These are phyloP conservation scores for Naganishia cerealis DNA, from an alignment of 1,284 basidiomycete species.

Conservation along the genomic window DNA sequence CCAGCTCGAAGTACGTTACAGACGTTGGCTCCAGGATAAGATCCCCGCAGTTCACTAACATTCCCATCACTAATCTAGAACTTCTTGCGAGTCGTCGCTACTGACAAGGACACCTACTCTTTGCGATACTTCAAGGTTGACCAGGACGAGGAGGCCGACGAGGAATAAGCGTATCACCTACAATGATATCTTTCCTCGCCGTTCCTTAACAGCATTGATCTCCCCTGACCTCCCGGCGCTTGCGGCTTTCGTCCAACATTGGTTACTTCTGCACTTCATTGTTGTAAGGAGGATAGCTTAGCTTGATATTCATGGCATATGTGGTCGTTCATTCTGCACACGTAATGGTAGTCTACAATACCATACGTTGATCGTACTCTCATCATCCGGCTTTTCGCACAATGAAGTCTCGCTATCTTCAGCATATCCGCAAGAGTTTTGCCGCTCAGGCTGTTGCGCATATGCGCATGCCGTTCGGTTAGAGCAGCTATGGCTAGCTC, in stretches of 20 bases:
- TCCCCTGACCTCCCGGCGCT: not conserved
- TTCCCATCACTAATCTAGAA: constrained; percentile 42
- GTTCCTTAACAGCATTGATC: constrained; percentile 15
- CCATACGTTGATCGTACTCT: not conserved
- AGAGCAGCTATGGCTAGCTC: no score
- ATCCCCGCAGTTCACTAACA: not conserved
- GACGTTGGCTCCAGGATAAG: not conserved
- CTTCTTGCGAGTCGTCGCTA: constrained; percentile 69
- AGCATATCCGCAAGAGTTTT: no score
- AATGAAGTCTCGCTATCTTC: no score
- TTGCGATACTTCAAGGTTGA: constrained; percentile 92
- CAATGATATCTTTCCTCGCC: not conserved
- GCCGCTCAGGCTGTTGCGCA: no score
- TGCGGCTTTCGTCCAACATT: constrained; percentile 14
- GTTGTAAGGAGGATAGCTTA: constrained; percentile 24
- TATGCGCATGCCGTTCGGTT: no score
- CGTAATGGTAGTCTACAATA: not conserved
- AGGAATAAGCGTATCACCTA: constrained; percentile 45
- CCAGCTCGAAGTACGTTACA: constrained; percentile 36
- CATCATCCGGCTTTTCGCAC: no score
- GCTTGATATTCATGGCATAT: constrained; percentile 16
- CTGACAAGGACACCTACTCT: constrained; percentile 83
- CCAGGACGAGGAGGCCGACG: constrained; percentile 62
- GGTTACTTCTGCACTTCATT: constrained; percentile 7
- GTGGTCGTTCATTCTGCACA: constrained; percentile 1